These are phyloP conservation scores for Dactylellina cionopaga DNA, from an alignment of 2,329 filamentous ascomycete species.

Conservation along the genomic window DNA sequence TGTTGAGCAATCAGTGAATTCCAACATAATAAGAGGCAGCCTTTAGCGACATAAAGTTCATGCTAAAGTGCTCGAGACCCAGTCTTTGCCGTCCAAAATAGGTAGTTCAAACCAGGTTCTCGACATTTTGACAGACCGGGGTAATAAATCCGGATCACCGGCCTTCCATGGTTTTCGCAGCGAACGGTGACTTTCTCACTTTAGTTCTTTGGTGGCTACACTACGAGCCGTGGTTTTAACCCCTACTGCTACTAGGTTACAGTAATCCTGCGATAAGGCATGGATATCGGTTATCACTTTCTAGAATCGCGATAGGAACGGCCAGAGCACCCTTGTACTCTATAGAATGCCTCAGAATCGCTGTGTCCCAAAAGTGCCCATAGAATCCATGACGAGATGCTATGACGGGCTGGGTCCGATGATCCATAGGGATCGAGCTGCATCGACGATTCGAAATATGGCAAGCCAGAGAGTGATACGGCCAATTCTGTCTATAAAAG, in stretches of 20 bases:
- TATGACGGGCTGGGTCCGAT: background rate
- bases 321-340: conserved; percentile 14
- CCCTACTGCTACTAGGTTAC: conserved; percentile 6
- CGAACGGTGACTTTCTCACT: conserved; percentile 32
- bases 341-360: conserved; percentile 40
- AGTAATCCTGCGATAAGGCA: conserved; percentile 28
- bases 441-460: conserved; percentile 17
- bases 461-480: background rate
- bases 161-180: conserved; percentile 9
- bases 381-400: conserved; percentile 11
- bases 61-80: background rate
- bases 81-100: too few species aligned
- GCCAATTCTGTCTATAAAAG: conserved; percentile 45
- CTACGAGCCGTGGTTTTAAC: conserved; percentile 17
- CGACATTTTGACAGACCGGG: conserved; percentile 20
- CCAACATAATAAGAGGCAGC: background rate
- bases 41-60: background rate
- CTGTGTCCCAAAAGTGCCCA: background rate
- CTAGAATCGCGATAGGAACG: conserved; percentile 41
- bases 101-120: conserved; percentile 1
- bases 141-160: conserved; percentile 16
- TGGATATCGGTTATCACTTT: conserved; percentile 41
- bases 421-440: background rate
- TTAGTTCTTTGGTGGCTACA: conserved; percentile 5
- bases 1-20: background rate